A percentile compares a stretch with the other conserved stretches of the same genome.
phyloP scores from a whole-genome alignment of 164 flowering plant genomes.

The Liriodendron chinense region DNA sequence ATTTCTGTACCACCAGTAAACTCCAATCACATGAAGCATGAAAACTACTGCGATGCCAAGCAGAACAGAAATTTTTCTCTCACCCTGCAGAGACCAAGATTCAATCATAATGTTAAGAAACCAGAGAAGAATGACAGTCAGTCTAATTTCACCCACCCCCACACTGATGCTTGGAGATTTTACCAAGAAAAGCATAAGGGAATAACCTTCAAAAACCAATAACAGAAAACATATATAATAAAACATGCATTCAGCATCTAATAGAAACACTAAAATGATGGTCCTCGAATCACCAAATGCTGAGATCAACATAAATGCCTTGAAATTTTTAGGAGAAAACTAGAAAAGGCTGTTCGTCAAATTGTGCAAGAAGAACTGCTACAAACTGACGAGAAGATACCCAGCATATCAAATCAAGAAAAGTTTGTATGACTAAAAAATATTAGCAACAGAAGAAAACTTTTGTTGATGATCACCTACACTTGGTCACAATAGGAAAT shows the following conservation, averaged over 20 bases:
- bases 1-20: slow-evolving; percentile 93
- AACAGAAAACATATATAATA: neutral
- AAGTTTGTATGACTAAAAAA: too few species aligned
- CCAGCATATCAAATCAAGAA: too few species aligned
- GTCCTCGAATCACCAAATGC: neutral
- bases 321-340: neutral
- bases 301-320: neutral
- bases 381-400: too few species aligned
- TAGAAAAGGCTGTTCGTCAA: neutral
- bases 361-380: neutral
- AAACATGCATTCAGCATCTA: neutral
- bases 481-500: too few species aligned
- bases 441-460: too few species aligned
- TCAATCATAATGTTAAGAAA: neutral
- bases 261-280: neutral
- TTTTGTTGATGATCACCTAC: too few species aligned
- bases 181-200: neutral
- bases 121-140: neutral
- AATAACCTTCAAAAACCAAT: neutral
- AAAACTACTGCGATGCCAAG: slow-evolving; percentile 57
- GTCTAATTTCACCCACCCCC: too few species aligned
- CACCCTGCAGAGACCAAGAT: slow-evolving; percentile 66
- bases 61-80: slow-evolving; percentile 69
- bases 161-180: too few species aligned
- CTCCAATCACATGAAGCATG: slow-evolving; percentile 62